Evolutionary conservation across 129 eudicot species (phyloP).

Genomic region (Chrysanthemum makinoi): DNA sequence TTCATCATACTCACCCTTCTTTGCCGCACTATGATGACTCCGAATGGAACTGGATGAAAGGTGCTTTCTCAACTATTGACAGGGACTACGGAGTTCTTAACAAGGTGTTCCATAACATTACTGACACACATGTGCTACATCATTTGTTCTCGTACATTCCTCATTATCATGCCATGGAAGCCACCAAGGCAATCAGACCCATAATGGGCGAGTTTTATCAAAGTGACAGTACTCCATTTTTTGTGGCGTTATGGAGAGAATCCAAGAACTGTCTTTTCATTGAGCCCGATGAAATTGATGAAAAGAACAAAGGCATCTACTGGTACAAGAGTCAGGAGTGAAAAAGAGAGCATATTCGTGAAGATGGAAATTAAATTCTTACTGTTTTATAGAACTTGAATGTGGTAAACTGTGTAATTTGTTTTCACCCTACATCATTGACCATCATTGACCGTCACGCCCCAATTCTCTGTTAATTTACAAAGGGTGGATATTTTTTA

Average conservation of each 20-base stretch:
- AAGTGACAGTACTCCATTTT: slow-evolving; percentile 39
- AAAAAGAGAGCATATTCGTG: background rate
- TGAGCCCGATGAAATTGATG: slow-evolving; percentile 1
- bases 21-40: slow-evolving; percentile 45
- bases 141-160: slow-evolving; percentile 47
- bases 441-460: too few relatives aligned
- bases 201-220: slow-evolving; percentile 44
- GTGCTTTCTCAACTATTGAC: slow-evolving; percentile 43
- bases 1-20: slow-evolving; percentile 45
- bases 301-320: slow-evolving; percentile 12
- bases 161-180: slow-evolving; percentile 49
- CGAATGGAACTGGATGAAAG: slow-evolving; percentile 22
- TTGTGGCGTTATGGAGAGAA: slow-evolving; percentile 32
- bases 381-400: background rate
- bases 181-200: slow-evolving; percentile 44
- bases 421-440: too few relatives aligned
- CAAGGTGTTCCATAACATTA: slow-evolving; percentile 50
- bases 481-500: too few relatives aligned
- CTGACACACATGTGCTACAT: slow-evolving; percentile 47
- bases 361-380: background rate
- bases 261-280: slow-evolving; percentile 2
- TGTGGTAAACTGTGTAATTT: too few relatives aligned
- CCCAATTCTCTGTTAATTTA: too few relatives aligned
- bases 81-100: slow-evolving; percentile 43
- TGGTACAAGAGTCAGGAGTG: slow-evolving; percentile 2